Evolutionary conservation across 805 yeast species (phyloP).

Genomic region (Starmerella sp.): DNA sequence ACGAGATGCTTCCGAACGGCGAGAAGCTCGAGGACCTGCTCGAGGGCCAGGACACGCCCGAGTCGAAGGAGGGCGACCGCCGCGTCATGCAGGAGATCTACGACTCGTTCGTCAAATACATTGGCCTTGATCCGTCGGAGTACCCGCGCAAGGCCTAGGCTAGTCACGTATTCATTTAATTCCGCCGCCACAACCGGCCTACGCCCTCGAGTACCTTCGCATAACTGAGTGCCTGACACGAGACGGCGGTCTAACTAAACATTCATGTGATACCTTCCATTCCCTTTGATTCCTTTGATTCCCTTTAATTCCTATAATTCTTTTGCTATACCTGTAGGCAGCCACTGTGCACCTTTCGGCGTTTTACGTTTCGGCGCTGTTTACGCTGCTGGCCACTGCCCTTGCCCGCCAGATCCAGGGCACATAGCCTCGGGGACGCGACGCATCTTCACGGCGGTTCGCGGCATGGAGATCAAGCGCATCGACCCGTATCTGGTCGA

Average conservation of each 20-base stretch:
- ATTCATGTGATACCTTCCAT: too few relatives aligned
- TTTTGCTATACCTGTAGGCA: too few relatives aligned
- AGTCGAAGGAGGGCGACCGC: conserved; percentile 12
- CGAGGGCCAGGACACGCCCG: conserved; percentile 5
- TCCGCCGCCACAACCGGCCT: too few relatives aligned
- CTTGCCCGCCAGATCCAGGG: neutral
- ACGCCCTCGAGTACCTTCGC: too few relatives aligned
- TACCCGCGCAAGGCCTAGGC: conserved; percentile 9
- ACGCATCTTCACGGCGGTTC: neutral
- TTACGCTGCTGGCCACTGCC: neutral
- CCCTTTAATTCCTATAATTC: too few relatives aligned
- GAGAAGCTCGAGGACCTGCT: conserved; percentile 18
- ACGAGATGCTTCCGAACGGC: conserved; percentile 18
- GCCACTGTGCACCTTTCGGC: too few relatives aligned
- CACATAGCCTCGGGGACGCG: neutral
- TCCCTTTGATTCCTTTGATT: too few relatives aligned
- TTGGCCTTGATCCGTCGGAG: conserved; percentile 16
- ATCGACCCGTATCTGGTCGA: conserved; percentile 14
- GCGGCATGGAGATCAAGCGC: conserved; percentile 14
- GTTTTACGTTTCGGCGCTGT: too few relatives aligned
- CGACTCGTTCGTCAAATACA: conserved; percentile 13
- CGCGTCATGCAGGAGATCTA: conserved; percentile 17
- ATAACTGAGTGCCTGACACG: too few relatives aligned
- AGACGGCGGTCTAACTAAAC: too few relatives aligned
- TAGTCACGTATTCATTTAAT: too few relatives aligned